Base-by-base conservation (phyloP, 2,329 filamentous ascomycete species). In the Penicillium sumatraense region DNA sequence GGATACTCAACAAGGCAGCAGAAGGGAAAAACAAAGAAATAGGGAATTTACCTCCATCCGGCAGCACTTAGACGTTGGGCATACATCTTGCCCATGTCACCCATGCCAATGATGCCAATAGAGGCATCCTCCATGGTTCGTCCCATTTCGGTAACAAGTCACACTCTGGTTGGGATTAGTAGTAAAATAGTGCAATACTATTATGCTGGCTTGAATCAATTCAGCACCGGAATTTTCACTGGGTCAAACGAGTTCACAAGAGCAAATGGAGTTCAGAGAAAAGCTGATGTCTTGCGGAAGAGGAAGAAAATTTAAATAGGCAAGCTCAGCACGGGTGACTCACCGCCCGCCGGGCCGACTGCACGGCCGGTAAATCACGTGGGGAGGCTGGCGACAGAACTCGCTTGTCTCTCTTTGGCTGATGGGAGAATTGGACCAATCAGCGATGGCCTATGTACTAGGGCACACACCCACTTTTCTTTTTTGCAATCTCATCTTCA, bases 1-100 rank as follows among this genome's bases (percentile, higher is more conserved):
- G 51, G 54, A 33, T 42, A n/a, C n/a, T 23, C 24, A 38, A 36
- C 21, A 24, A 33, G n/a, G n/a, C n/a, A n/a, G n/a, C n/a, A n/a
- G 29, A 48, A 47, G 10, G 4, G 7, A 16, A n/a, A 42, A 26
- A n/a, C 48, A 49, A 16, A 50, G 56, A 58, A 64, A 56, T 55
- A 29, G 44, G 8, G 14, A 40, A 68, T 80, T 86, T 89, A 98
- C 95, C 91, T 97, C 93, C 95, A 99, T 70, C 95, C 95, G 72
- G 93, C 95, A 72, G 86, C 86, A 76, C 91, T 92, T 69, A 99
- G 85, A 71, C 87, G 86, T 70, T 89, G 86, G 70, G 95, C 91
- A 76, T 99, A 99, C 91, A 99, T 96, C 83, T 89, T 96, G 70
- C 95, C 95, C 95, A 99, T 99, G 71, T 97, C 93, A 62, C 95